Percentiles rank a stretch among this genome's conserved stretches.
Evolutionary conservation across 345 rosid genomes (phyloP).

Genomic region (Trapa incisa): DNA sequence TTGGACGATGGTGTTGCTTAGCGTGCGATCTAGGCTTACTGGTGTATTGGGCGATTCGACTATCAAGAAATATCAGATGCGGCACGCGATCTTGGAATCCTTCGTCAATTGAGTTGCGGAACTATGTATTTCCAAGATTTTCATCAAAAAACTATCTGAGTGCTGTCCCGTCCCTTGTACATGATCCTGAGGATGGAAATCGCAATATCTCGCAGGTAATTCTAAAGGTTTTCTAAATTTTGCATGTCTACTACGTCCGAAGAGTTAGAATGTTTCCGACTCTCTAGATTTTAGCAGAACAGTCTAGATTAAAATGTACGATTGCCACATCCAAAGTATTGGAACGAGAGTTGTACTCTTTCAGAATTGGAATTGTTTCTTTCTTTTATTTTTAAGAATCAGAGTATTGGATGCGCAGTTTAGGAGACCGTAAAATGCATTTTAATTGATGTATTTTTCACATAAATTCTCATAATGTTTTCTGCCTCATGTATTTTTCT

Average conservation of each 20-base stretch:
- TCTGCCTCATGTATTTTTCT: too few species aligned
- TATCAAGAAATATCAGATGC: neutral
- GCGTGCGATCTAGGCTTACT: too few species aligned
- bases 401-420: neutral
- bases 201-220: conserved; percentile 73
- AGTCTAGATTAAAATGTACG: too few species aligned
- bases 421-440: conserved; percentile 83
- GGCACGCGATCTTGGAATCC: neutral
- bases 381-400: too few species aligned
- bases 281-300: neutral
- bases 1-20: too few species aligned
- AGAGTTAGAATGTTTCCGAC: neutral
- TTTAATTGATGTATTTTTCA: too few species aligned
- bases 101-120: neutral
- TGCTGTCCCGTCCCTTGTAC: conserved; percentile 48
- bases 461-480: too few species aligned
- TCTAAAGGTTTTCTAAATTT: neutral
- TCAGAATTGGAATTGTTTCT: too few species aligned
- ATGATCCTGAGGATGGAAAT: conserved; percentile 72
- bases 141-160: conserved; percentile 17
- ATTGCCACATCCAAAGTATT: too few species aligned
- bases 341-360: too few species aligned
- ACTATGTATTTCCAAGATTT: conserved; percentile 21
- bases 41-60: too few species aligned
- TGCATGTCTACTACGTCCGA: neutral